These are phyloP conservation scores for Ustilago tritici DNA, from an alignment of 1,284 basidiomycete genomes.

Conservation along the genomic window DNA sequence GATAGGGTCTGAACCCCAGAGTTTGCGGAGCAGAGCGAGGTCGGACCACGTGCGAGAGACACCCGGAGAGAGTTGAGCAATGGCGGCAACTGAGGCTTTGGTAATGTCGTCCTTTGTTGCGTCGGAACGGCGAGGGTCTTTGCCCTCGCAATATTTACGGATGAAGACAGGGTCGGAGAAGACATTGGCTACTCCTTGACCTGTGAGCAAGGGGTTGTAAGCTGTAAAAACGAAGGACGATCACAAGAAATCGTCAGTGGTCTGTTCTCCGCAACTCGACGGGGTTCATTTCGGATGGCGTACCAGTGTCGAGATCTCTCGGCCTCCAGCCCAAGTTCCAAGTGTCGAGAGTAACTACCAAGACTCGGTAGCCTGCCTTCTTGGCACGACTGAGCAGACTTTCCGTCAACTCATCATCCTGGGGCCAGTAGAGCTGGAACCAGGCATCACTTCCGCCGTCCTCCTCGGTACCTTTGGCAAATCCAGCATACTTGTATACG, in stretches of 20 bases:
- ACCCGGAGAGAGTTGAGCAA: constrained; percentile 58
- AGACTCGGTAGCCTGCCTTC: constrained; percentile 76
- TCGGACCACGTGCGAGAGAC: constrained; percentile 62
- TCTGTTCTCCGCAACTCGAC: background rate
- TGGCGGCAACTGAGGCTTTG: constrained; percentile 50
- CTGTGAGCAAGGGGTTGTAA: constrained; percentile 77
- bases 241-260: background rate
- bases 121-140: constrained; percentile 50
- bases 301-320: constrained; percentile 49
- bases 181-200: constrained; percentile 68
- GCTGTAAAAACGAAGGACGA: constrained; percentile 58
- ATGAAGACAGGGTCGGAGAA: constrained; percentile 66
- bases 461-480: constrained; percentile 18
- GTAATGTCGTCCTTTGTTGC: constrained; percentile 57
- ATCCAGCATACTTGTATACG: constrained; percentile 42
- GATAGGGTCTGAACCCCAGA: constrained; percentile 62
- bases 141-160: constrained; percentile 15
- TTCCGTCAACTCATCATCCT: constrained; percentile 75
- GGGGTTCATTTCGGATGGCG: background rate
- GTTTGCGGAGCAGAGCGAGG: constrained; percentile 47
- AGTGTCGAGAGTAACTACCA: constrained; percentile 72
- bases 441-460: constrained; percentile 49
- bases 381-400: constrained; percentile 78
- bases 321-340: constrained; percentile 59
- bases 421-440: constrained; percentile 73